Conservation (phyloP, 2,329 filamentous ascomycete species). For the Cordyceps pruinosa region DNA sequence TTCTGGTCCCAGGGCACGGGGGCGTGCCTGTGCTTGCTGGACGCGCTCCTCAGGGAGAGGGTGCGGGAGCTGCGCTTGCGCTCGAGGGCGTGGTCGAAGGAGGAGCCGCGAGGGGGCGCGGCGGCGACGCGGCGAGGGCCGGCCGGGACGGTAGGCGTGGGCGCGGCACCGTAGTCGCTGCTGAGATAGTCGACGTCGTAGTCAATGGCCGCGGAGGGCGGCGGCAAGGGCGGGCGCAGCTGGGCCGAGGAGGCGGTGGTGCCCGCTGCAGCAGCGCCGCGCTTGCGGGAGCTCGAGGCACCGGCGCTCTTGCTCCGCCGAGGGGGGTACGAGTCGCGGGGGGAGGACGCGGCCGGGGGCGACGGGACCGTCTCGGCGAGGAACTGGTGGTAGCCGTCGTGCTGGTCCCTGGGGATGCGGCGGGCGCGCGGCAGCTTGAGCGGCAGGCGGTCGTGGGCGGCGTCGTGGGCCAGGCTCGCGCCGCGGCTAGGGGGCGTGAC, state of each 20-base stretch:
- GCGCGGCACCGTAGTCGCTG: conserved; percentile 8
- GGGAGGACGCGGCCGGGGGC: neutral
- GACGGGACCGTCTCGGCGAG: neutral
- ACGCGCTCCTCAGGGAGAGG: conserved; percentile 3
- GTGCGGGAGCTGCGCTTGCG: conserved; percentile 7
- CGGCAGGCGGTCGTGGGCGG: neutral
- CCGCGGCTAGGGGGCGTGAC: conserved; percentile 3
- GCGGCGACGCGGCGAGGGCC: neutral
- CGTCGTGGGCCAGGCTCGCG: neutral
- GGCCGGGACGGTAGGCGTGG: conserved; percentile 3
- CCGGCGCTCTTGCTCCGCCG: conserved; percentile 22
- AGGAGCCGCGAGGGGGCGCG: neutral
- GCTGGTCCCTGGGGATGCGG: neutral
- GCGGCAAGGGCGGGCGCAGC: conserved; percentile 1
- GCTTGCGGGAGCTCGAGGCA: neutral
- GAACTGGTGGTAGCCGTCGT: conserved; percentile 5
- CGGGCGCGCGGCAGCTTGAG: neutral
- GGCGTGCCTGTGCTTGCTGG: neutral
- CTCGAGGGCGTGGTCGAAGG: neutral
- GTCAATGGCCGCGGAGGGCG: conserved; percentile 14
- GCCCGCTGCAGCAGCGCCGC: neutral
- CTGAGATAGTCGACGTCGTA: conserved; percentile 10
- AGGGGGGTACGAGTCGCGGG: neutral
- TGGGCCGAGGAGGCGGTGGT: neutral
- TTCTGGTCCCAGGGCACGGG: neutral